Base-by-base conservation (phyloP, 2,329 filamentous ascomycete genomes). In the Fusarium miscanthi region DNA sequence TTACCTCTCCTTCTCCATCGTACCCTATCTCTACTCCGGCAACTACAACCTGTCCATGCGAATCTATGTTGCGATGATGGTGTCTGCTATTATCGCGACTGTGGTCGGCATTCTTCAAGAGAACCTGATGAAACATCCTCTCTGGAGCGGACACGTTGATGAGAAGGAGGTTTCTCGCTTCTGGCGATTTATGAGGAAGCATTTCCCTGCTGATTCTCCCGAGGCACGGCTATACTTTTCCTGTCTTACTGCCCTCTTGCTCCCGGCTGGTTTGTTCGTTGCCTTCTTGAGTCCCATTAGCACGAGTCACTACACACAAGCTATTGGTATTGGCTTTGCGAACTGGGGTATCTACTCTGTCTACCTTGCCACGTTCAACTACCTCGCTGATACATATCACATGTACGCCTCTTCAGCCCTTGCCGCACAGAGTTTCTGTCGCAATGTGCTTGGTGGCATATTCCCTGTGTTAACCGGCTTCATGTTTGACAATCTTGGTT, bases 341-440 rank as follows among this genome's bases (percentile, higher is more conserved):
- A 95, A 93, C 0, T 93, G 95, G 85, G 92, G 95, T 33, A 97
- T 98, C 72, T 95, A 94, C 80, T 91, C 90, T 43, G 90, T 98
- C 40, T 97, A 97, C 78, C 87, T 98, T 2, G 92, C 94, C 6
- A 93, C 94, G 0, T 97, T 98, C 84, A 98, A 98, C 79, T 98
- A 97, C 76, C 87, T 98, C 3, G 94, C 94, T 25, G 95, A 98
- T 78, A 92, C 91, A 3, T 98, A 97, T 80, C 92, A 94, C 78
- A 86, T 88, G 5, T 97, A 95, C 76, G 94, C 95, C 1, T 94
- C 91, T 42, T 96, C 93, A 2, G 94, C 95, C 0, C 84, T 97
- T 10, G 95, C 95, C 0, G 94, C 94, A 2, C 94, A 97, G 83
- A 92, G 90, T 21, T 97, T 93, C 79, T 95, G 93, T 76, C 89